Base-by-base conservation (phyloP, 1,284 basidiomycete genomes). In the Papiliotrema flavescens region DNA sequence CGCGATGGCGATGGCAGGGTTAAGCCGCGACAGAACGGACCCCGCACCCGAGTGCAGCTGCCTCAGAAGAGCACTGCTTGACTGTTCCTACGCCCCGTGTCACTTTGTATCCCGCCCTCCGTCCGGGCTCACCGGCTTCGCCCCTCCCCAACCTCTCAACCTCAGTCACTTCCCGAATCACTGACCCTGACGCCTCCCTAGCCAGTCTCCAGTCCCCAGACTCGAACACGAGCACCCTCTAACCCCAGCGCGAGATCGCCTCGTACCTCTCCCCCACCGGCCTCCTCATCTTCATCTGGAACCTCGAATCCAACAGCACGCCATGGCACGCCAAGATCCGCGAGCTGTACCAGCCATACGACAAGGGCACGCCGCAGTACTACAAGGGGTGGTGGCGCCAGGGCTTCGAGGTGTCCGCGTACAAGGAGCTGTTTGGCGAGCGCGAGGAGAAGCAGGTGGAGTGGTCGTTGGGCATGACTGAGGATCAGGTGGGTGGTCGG, bases 271-370 rank as follows among this genome's bases (percentile, higher is more conserved):
- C 66, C 39, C 75, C 77, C 0, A 64, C 59, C 1, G 71, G 71
- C 0, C 57, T 63, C 3, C 63, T 78, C 26, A 64, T 72, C 17
- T 62, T 79, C 36, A 70, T 78, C 26, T 78, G 77, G 74, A 76
- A 76, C 54, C 59, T 74, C 19, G 74, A 76, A 59, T 37, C 47
- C 35, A 52, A 64, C 15, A 36, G 51, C 0, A 54, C 57, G 14
- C 47, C 35, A 3, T 70, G 63, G 60, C 64, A 69, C 23, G 47
- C 35, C 3, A 22, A 41, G 3, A 47, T 73, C 8, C 62, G 67
- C 9, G 53, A 63, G 23, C 44, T 62, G 14, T 76, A 74, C 54
- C 47, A 70, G 53, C 63, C 62, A 0, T 61, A 62, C 40, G 70
- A 73, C 45, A 53, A 60, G 9, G 69, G 64, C 5, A 63, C 69